Evolutionary conservation across 1,284 basidiomycete species (phyloP), one percentile per base, ranked within the genome.

Genomic region (Naganishia albida): DNA sequence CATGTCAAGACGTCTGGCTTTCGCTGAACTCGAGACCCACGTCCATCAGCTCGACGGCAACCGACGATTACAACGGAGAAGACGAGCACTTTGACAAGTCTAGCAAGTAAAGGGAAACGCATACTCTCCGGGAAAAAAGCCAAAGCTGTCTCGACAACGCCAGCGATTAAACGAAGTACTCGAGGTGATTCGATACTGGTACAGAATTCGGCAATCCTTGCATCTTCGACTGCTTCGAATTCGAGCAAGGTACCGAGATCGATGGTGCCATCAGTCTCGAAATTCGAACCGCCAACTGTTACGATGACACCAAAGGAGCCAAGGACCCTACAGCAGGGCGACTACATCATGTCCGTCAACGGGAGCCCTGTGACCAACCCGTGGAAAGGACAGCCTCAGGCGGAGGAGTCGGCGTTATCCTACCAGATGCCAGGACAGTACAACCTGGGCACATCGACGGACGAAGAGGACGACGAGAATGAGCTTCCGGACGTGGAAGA

Each of bases 401-500:
- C 20, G 25, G 42, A 10, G 3, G 62, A 63, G 25, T 49, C 44
- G 63, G 40, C 46, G 30, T 59, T 53, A 40, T 54, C 60, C 30
- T 57, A 54, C 38, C 62, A 60, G 28, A 50, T 59, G 39, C 56
- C 65, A 20, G 54, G 57, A 18, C 66, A 68, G n/a, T 64, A 66
- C 49, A 68, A 68, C 34, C 42, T 55, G n/a, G 69, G 63, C 23
- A 52, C 51, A 16, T 59, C 64, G 2, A 39, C 39, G 4, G 70
- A 71, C 39, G 62, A 68, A 16, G 62, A 68, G 13, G 70, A 72
- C n/a, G 70, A 71, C 28, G 70, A 72, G 38, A 62, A 71, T 20
- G 74, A 76, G 53, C 70, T 80, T 13, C 78, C 78, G 1, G 75
- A 80, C 63, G 69, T 74, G 2, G 75, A 69, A 39, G 72, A 67